Evolutionary conservation across 1,284 basidiomycete species (phyloP), one percentile per base, ranked within the genome.

Genomic region (Coniophora puteana): DNA sequence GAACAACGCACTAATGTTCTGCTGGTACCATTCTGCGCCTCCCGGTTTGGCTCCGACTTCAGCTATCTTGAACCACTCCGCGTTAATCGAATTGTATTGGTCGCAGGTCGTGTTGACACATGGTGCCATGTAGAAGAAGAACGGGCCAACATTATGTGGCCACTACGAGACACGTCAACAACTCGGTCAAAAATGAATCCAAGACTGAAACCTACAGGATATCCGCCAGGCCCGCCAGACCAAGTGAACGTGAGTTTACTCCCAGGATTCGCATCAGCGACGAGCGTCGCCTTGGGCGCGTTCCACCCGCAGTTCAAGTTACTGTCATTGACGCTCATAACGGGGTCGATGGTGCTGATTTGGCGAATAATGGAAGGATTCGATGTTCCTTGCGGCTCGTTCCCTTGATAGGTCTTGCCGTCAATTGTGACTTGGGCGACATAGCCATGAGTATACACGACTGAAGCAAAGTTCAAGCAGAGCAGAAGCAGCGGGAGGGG

Each of bases 61-160:
- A 38, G 67, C 67, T 43, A 78, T 71, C 65, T 89, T 88, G 72
- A 88, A 87, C 80, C 80, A 88, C 51, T 78, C 63, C 3, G 81
- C 80, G 8, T 68, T 55, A 5, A 68, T 63, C 2, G 73, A 52
- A 51, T 86, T 67, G 58, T 79, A 85, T 47, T 79, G 61, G 53
- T 74, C 69, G 61, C 84, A 86, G 2, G 74, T 63, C 0, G 66
- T 65, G 18, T 62, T 55, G 2, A 74, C 76, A 50, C 83, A 87
- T 11, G 72, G 67, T 0, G 83, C 73, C 71, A 89, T 71, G 56
- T 89, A 89, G 27, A 78, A 82, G 61, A 87, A 66, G 54, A 88
- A 61, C 2, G 85, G 84, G 4, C 85, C 85, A 10, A 67, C 78
- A 44, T 83, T 69, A 52, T 89, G 85, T 2, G 79, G 78, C 84